phyloP scores from a whole-genome alignment of 169 alveolate species.

The Cryptosporidium baileyi region DNA sequence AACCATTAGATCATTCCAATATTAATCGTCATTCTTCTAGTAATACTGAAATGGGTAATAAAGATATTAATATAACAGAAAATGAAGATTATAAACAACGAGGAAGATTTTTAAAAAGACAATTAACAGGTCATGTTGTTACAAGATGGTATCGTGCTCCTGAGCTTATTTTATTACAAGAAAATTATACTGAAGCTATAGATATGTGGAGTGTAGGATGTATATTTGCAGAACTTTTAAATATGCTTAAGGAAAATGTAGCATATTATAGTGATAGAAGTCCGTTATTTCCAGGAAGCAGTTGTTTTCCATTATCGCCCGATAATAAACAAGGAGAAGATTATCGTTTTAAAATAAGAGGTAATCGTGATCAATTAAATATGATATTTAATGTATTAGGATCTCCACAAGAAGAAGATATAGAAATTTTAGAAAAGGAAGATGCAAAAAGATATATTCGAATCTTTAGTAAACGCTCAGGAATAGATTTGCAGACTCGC shows the following conservation, averaged over 20 bases:
- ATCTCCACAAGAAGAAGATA: conserved; percentile 95
- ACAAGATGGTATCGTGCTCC: conserved; percentile 99
- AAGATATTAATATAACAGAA: neutral
- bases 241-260: conserved; percentile 91
- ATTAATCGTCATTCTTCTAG: neutral
- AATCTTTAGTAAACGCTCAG: conserved; percentile 80
- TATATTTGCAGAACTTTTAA: conserved; percentile 93
- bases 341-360: conserved; percentile 78
- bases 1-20: neutral
- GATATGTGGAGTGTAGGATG: conserved; percentile 98
- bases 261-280: conserved; percentile 92
- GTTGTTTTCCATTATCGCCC: conserved; percentile 95
- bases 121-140: conserved; percentile 97
- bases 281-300: conserved; percentile 96
- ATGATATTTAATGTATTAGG: conserved; percentile 95
- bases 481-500: conserved; percentile 79
- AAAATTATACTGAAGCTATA: conserved; percentile 96
- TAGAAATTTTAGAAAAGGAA: conserved; percentile 84
- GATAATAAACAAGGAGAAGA: conserved; percentile 84
- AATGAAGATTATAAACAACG: conserved; percentile 3
- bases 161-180: conserved; percentile 95
- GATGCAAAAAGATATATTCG: conserved; percentile 85
- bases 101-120: conserved; percentile 82
- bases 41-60: neutral
- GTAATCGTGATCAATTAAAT: conserved; percentile 93